Evolutionary conservation across 352 stramenopile species (phyloP).

Genomic region (Phytophthora niederhauseri): DNA sequence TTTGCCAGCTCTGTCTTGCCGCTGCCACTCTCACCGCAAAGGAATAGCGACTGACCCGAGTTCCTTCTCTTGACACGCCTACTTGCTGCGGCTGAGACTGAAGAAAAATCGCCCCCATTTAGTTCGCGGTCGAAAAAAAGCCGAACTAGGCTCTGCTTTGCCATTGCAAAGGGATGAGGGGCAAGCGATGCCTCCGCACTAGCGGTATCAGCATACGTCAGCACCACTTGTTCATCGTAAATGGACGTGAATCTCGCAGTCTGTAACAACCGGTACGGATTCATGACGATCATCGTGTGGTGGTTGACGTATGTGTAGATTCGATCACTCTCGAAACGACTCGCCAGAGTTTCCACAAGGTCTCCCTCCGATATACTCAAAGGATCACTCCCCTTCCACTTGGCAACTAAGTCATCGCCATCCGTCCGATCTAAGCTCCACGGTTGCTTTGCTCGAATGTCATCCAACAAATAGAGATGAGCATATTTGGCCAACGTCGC

Average conservation of each 20-base stretch:
- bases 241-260: constrained; percentile 82
- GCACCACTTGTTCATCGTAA: constrained; percentile 80
- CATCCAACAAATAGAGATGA: constrained; percentile 72
- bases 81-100: constrained; percentile 3
- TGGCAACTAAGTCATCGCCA: constrained; percentile 50
- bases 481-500: constrained; percentile 82
- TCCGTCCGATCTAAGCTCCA: constrained; percentile 57
- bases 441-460: constrained; percentile 54
- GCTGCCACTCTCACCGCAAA: constrained; percentile 73
- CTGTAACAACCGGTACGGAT: constrained; percentile 77
- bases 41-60: constrained; percentile 41
- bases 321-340: constrained; percentile 52
- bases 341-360: constrained; percentile 29
- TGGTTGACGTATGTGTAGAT: constrained; percentile 73
- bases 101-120: background rate
- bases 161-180: constrained; percentile 77
- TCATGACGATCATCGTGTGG: constrained; percentile 70
- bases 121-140: constrained; percentile 42
- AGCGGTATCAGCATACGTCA: constrained; percentile 60
- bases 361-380: constrained; percentile 6
- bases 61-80: constrained; percentile 1
- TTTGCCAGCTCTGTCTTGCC: constrained; percentile 83
- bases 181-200: constrained; percentile 45
- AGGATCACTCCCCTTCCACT: background rate
- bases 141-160: constrained; percentile 62